Evolutionary conservation across 1,139 yeast species (phyloP).

Genomic region (Hansenula sp.): DNA sequence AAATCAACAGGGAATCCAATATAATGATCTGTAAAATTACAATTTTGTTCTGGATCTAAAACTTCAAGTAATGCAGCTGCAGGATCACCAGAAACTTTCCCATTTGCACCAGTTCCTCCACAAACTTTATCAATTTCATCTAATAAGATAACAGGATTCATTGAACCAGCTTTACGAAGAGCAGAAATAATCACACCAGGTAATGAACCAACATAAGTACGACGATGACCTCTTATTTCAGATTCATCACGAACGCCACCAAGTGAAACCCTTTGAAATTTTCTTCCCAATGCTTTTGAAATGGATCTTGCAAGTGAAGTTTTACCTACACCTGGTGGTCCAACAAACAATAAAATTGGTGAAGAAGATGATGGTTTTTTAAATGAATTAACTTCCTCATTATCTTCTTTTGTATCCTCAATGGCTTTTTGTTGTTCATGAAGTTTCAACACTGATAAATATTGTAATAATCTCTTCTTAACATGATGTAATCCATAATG

Average conservation of each 20-base stretch:
- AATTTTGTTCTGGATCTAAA: conserved; percentile 87
- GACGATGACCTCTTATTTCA: conserved; percentile 86
- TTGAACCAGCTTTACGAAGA: conserved; percentile 67
- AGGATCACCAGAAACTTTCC: conserved; percentile 75
- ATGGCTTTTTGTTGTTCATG: conserved; percentile 31
- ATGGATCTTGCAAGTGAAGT: conserved; percentile 86
- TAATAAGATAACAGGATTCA: conserved; percentile 84
- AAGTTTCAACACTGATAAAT: conserved; percentile 71
- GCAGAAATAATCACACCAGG: conserved; percentile 85
- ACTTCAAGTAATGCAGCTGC: conserved; percentile 89
- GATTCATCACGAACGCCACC: conserved; percentile 92
- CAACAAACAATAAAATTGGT: conserved; percentile 78
- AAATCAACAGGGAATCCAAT: conserved; percentile 85
- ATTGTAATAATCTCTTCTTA: conserved; percentile 76
- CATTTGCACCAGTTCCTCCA: conserved; percentile 43
- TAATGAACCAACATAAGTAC: conserved; percentile 93
- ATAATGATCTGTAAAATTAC: conserved; percentile 76
- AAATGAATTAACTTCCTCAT: not conserved
- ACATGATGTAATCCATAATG: conserved; percentile 84
- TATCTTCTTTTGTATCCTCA: conserved; percentile 9
- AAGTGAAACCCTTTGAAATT: conserved; percentile 77
- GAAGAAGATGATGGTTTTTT: conserved; percentile 24
- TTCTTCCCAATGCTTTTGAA: conserved; percentile 74
- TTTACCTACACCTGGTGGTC: conserved; percentile 96
- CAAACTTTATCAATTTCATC: conserved; percentile 89